Evolutionary conservation across 2,329 filamentous ascomycete genomes (phyloP).

Genomic region (Penicillium glabrum): DNA sequence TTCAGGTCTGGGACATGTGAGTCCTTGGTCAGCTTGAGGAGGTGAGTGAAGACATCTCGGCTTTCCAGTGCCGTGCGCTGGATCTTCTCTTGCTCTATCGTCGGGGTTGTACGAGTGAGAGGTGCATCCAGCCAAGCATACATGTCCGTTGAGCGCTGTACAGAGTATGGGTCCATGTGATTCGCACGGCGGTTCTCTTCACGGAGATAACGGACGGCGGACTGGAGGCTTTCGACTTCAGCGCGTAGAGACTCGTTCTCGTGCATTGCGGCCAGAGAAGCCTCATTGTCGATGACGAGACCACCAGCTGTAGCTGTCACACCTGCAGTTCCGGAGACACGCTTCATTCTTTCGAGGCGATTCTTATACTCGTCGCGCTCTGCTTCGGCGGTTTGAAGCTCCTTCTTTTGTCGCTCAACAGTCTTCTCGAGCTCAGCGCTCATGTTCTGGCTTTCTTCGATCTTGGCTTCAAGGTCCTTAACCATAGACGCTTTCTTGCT

Average conservation of each 20-base stretch:
- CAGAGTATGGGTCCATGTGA: slow-evolving; percentile 42
- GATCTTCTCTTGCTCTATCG: slow-evolving; percentile 30
- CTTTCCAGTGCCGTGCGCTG: slow-evolving; percentile 41
- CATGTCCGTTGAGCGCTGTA: slow-evolving; percentile 41
- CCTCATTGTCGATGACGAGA: slow-evolving; percentile 37
- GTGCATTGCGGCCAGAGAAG: slow-evolving; percentile 42
- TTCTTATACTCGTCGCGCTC: slow-evolving; percentile 43
- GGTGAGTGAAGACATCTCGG: slow-evolving; percentile 42
- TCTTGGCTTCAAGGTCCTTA: slow-evolving; percentile 44
- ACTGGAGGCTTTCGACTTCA: slow-evolving; percentile 45
- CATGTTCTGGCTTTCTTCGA: slow-evolving; percentile 40
- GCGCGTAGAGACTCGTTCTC: slow-evolving; percentile 45
- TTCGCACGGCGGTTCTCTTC: slow-evolving; percentile 45
- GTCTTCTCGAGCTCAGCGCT: slow-evolving; percentile 32
- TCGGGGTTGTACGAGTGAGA: slow-evolving; percentile 28
- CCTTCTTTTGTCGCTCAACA: slow-evolving; percentile 38
- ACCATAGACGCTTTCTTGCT: slow-evolving; percentile 66
- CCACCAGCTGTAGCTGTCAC: slow-evolving; percentile 37
- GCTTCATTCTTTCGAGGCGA: slow-evolving; percentile 45
- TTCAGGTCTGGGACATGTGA: slow-evolving; percentile 41
- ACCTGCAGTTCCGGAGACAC: slow-evolving; percentile 39
- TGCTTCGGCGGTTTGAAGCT: slow-evolving; percentile 36
- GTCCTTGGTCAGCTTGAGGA: slow-evolving; percentile 45
- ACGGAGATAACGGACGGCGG: slow-evolving; percentile 47
- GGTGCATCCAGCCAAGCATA: slow-evolving; percentile 47